phyloP scores from a whole-genome alignment of 2,329 filamentous ascomycete genomes.

The Aspergillus amoenus region DNA sequence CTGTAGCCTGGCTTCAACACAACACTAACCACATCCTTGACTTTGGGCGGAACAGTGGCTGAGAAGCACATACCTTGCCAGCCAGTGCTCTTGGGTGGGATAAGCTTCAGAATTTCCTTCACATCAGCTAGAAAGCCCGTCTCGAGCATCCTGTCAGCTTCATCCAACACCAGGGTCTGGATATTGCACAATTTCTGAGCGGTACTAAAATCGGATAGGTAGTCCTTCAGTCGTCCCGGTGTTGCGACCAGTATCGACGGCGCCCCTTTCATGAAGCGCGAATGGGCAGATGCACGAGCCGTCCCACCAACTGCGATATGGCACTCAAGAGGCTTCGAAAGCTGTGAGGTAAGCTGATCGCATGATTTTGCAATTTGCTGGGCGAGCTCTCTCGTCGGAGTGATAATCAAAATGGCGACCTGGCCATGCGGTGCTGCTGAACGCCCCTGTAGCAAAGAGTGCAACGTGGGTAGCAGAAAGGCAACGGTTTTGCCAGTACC shows the following conservation, averaged over 20 bases:
- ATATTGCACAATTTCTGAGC: constrained; percentile 49
- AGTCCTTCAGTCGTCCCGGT: constrained; percentile 49
- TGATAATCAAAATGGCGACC: constrained; percentile 49
- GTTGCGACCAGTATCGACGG: constrained; percentile 48
- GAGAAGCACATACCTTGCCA: constrained; percentile 73
- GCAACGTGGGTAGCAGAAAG: constrained; percentile 49
- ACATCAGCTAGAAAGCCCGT: constrained; percentile 51
- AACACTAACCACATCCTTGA: constrained; percentile 71
- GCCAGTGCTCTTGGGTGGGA: constrained; percentile 51
- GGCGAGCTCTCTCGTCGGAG: constrained; percentile 51
- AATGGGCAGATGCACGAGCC: constrained; percentile 26
- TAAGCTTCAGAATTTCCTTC: constrained; percentile 50
- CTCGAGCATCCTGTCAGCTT: constrained; percentile 35
- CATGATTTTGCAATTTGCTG: constrained; percentile 52
- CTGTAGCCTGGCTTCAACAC: constrained; percentile 66
- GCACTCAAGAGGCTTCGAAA: constrained; percentile 40
- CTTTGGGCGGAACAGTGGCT: constrained; percentile 80
- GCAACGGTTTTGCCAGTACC: constrained; percentile 53
- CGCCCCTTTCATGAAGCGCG: constrained; percentile 28
- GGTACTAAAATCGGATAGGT: constrained; percentile 43
- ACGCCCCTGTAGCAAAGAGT: constrained; percentile 42
- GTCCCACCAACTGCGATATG: constrained; percentile 47
- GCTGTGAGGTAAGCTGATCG: constrained; percentile 42
- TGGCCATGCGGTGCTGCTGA: constrained; percentile 31
- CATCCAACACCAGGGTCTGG: constrained; percentile 51